These are phyloP conservation scores for Thyridium curvatum DNA, from an alignment of 2,329 filamentous ascomycete genomes.

Conservation along the genomic window DNA sequence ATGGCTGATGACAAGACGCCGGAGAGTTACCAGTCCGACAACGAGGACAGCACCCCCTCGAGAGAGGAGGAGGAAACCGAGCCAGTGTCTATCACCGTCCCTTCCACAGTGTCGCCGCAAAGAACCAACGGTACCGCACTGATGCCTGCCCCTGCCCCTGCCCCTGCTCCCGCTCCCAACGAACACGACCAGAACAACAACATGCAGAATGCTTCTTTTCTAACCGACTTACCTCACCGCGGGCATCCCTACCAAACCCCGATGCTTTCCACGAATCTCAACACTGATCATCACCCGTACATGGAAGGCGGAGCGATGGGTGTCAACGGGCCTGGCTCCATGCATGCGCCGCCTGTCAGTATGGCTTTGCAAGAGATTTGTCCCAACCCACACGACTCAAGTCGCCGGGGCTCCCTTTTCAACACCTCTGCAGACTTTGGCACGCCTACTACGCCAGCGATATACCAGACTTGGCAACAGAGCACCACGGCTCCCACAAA, in stretches of 20 bases:
- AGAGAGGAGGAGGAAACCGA: constrained; percentile 38
- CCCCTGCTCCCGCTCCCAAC: no score
- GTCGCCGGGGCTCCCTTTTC: constrained; percentile 40
- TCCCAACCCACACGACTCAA: constrained; percentile 34
- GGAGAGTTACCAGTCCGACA: constrained; percentile 40
- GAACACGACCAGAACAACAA: constrained; percentile 24
- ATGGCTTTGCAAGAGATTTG: constrained; percentile 40
- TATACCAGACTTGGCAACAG: constrained; percentile 41
- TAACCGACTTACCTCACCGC: constrained; percentile 30
- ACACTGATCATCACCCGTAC: constrained; percentile 31
- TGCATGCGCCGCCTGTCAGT: constrained; percentile 23
- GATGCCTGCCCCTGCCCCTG: constrained; percentile 25
- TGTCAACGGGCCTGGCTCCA: constrained; percentile 24
- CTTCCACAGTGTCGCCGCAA: constrained; percentile 24
- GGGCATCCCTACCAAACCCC: constrained; percentile 30
- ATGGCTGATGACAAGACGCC: constrained; percentile 45
- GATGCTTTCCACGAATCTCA: constrained; percentile 35
- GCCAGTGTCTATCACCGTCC: constrained; percentile 20
- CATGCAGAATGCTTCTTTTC: constrained; percentile 13
- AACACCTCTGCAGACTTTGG: constrained; percentile 36
- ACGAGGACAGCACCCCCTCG: constrained; percentile 31
- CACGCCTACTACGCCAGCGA: constrained; percentile 25
- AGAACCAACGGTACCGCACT: constrained; percentile 20
- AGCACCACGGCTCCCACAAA: constrained; percentile 32
- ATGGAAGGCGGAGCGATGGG: constrained; percentile 28